Percentiles rank a stretch among this genome's conserved stretches.
phyloP scores from a whole-genome alignment of 1,284 basidiomycete genomes.

The Agroathelia rolfsii region DNA sequence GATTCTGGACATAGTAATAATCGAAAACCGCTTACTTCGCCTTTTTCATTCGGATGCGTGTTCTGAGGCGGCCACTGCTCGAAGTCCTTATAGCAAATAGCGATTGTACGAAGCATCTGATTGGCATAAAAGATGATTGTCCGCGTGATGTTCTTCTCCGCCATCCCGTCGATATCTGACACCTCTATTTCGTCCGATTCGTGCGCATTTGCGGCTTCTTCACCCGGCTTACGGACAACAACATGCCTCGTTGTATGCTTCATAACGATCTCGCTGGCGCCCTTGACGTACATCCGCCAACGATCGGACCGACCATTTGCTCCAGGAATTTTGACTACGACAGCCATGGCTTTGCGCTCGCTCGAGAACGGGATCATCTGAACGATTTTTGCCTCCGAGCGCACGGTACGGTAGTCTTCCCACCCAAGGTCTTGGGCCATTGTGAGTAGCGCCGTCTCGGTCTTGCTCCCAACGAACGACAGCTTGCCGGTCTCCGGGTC shows the following conservation, averaged over 20 bases:
- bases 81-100: conserved; percentile 88
- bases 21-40: no score
- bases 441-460: conserved; percentile 86
- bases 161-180: conserved; percentile 49
- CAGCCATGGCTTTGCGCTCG: conserved; percentile 93
- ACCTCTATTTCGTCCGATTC: conserved; percentile 42
- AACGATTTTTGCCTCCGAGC: conserved; percentile 61
- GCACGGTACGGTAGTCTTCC: conserved; percentile 63
- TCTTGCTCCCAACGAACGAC: conserved; percentile 90
- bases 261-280: conserved; percentile 87
- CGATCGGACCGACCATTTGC: no score
- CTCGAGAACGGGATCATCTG: conserved; percentile 96
- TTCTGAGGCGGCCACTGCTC: conserved; percentile 74
- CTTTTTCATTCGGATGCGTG: conserved; percentile 31
- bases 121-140: conserved; percentile 97
- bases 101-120: conserved; percentile 89
- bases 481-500: conserved; percentile 56
- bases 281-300: conserved; percentile 83
- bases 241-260: conserved; percentile 69
- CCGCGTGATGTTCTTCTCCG: conserved; percentile 70
- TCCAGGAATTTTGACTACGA: conserved; percentile 64
- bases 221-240: conserved; percentile 41
- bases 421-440: conserved; percentile 86
- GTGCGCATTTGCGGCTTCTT: conserved; percentile 13
- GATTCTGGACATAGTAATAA: no score